Percentiles rank a stretch among this genome's conserved stretches.
These are phyloP conservation scores for Fragilaria crotonensis DNA, from an alignment of 108 stramenopile genomes.

Conservation along the genomic window DNA sequence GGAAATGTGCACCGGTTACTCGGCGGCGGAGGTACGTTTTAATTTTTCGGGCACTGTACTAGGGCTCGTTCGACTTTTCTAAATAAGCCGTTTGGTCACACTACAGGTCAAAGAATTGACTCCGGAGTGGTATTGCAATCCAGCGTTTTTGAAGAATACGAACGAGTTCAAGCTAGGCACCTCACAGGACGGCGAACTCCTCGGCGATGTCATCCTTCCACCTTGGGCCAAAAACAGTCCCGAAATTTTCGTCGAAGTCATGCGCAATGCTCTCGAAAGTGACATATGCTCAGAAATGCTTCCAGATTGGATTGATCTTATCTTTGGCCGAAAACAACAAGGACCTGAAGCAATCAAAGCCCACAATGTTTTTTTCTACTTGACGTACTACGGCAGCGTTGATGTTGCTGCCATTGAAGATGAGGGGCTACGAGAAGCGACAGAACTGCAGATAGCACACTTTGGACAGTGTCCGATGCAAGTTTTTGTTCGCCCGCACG, in stretches of 20 bases:
- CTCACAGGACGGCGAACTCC: conserved; percentile 86
- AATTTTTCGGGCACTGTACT: no score
- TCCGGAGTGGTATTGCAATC: conserved; percentile 93
- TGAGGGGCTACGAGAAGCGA: conserved; percentile 77
- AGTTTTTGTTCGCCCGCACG: conserved; percentile 47
- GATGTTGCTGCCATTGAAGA: conserved; percentile 94
- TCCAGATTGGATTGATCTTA: conserved; percentile 97
- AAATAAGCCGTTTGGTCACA: neutral
- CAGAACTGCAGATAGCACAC: conserved; percentile 93
- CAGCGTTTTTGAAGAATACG: conserved; percentile 82
- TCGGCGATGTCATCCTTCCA: conserved; percentile 93
- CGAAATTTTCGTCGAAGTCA: conserved; percentile 83
- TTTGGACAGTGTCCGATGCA: conserved; percentile 99
- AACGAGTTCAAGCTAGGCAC: conserved; percentile 92
- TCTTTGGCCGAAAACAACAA: conserved; percentile 95
- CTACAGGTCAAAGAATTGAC: conserved; percentile 83
- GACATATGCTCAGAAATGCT: conserved; percentile 88
- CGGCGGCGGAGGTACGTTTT: conserved; percentile 61
- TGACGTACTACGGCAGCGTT: conserved; percentile 97
- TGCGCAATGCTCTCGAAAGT: conserved; percentile 79
- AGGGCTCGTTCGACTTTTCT: neutral
- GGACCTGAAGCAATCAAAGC: conserved; percentile 91
- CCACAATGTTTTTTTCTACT: conserved; percentile 96
- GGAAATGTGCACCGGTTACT: conserved; percentile 86
- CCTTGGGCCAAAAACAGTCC: conserved; percentile 96